Evolutionary conservation across 2,329 filamentous ascomycete species (phyloP).

Genomic region (Leptographium lundbergii): DNA sequence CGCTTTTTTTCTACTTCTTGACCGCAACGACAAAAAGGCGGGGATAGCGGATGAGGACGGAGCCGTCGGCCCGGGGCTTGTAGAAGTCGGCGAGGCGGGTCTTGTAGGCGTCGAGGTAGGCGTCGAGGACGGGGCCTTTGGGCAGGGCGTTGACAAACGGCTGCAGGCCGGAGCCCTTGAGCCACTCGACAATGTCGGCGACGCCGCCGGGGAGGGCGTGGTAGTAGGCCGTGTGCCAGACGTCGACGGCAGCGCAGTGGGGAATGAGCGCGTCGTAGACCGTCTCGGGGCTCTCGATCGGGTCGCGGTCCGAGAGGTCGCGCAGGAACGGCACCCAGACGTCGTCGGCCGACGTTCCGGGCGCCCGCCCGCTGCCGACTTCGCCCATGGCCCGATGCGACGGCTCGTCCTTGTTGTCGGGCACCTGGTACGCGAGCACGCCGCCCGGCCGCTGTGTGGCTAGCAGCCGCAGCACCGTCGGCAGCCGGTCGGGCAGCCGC

Average conservation of each 20-base stretch:
- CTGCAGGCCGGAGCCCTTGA: conserved; percentile 41
- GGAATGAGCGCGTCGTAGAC: conserved; percentile 37
- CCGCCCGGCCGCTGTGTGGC: conserved; percentile 26
- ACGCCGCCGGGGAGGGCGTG: conserved; percentile 36
- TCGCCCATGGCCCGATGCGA: conserved; percentile 38
- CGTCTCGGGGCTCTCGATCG: conserved; percentile 31
- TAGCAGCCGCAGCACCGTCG: conserved; percentile 30
- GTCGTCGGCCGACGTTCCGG: conserved; percentile 7
- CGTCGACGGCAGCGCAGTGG: conserved; percentile 28
- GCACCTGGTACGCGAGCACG: conserved; percentile 39
- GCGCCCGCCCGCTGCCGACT: conserved; percentile 21
- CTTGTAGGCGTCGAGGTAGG: conserved; percentile 35
- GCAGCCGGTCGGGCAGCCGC: conserved; percentile 26
- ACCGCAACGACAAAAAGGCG: conserved; percentile 40
- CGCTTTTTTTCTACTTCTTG: conserved; percentile 3
- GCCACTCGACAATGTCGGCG: conserved; percentile 44
- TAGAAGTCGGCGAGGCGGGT: conserved; percentile 29
- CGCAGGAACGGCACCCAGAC: conserved; percentile 12
- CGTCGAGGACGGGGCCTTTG: conserved; percentile 23
- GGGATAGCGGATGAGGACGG: conserved; percentile 41
- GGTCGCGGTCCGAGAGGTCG: conserved; percentile 24
- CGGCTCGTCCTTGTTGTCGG: conserved; percentile 34
- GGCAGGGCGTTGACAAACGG: conserved; percentile 38
- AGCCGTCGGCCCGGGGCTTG: conserved; percentile 32
- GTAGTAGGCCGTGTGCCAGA: conserved; percentile 43